These are phyloP conservation scores for Teunomyces barrocoloradensis DNA, from an alignment of 805 yeast genomes.

Conservation along the genomic window DNA sequence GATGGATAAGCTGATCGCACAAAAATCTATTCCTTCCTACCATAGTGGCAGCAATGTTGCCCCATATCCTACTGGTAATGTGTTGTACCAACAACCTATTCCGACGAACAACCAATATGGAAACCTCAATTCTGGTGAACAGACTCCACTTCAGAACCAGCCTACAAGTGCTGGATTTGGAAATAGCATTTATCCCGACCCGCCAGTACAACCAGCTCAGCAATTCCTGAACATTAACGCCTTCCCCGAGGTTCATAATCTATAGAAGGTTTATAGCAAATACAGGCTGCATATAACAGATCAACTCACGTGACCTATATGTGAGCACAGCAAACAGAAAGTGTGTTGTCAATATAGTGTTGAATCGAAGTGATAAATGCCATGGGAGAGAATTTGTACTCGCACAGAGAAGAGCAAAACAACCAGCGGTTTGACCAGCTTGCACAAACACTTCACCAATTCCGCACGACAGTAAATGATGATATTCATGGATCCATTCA, in stretches of 20 bases:
- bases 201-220: slow-evolving; percentile 5
- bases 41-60: slow-evolving; percentile 1
- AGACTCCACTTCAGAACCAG: slow-evolving; percentile 13
- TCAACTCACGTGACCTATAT: neutral
- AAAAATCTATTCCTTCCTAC: slow-evolving; percentile 4
- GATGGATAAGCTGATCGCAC: slow-evolving; percentile 44
- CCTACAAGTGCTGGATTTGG: slow-evolving; percentile 44
- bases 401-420: slow-evolving; percentile 42
- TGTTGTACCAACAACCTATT: neutral
- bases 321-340: neutral
- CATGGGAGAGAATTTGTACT: slow-evolving; percentile 27
- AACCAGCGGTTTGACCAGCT: slow-evolving; percentile 42
- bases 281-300: neutral
- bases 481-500: slow-evolving; percentile 42
- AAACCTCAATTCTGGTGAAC: neutral
- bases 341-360: neutral
- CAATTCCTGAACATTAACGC: slow-evolving; percentile 27
- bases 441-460: slow-evolving; percentile 42
- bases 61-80: slow-evolving; percentile 7
- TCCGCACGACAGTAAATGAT: slow-evolving; percentile 40
- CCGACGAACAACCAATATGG: neutral
- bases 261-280: slow-evolving; percentile 10
- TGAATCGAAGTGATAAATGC: neutral
- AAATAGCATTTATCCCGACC: slow-evolving; percentile 15
- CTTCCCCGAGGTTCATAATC: slow-evolving; percentile 26